Conservation (phyloP, 108 stramenopile genomes). For the Stephanodiscus minutulus region DNA sequence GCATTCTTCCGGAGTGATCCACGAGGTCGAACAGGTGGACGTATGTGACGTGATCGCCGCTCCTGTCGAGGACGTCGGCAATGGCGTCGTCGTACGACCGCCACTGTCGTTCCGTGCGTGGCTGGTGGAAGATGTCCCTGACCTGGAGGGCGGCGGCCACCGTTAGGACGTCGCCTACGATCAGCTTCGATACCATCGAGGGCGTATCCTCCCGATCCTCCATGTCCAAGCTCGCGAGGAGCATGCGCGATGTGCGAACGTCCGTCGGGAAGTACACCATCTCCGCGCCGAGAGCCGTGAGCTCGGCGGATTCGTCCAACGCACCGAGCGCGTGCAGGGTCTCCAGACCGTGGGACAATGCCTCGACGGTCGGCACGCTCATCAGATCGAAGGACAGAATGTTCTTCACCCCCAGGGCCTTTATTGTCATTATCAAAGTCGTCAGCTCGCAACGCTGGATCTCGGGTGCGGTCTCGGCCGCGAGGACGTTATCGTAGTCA, state of each 20-base stretch:
- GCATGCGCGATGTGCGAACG: constrained; percentile 73
- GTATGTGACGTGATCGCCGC: constrained; percentile 93
- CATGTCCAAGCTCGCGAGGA: constrained; percentile 73
- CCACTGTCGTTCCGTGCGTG: constrained; percentile 71
- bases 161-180: constrained; percentile 81
- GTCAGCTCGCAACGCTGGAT: constrained; percentile 86
- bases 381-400: constrained; percentile 92
- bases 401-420: constrained; percentile 95
- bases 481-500: constrained; percentile 53
- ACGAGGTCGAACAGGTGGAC: constrained; percentile 77
- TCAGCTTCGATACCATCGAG: constrained; percentile 39
- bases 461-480: constrained; percentile 73
- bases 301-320: constrained; percentile 69
- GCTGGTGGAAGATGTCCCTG: constrained; percentile 68
- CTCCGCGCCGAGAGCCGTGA: constrained; percentile 72
- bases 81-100: constrained; percentile 81
- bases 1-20: constrained; percentile 64
- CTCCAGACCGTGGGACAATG: constrained; percentile 83
- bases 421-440: constrained; percentile 89
- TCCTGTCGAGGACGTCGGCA: constrained; percentile 76
- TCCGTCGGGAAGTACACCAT: constrained; percentile 90
- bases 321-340: constrained; percentile 83
- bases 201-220: constrained; percentile 36
- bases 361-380: constrained; percentile 81
- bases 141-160: constrained; percentile 91